Evolutionary conservation across 2,329 filamentous ascomycete genomes (phyloP), one percentile per base, ranked within the genome.

Genomic region (Thermoascus crustaceus): DNA sequence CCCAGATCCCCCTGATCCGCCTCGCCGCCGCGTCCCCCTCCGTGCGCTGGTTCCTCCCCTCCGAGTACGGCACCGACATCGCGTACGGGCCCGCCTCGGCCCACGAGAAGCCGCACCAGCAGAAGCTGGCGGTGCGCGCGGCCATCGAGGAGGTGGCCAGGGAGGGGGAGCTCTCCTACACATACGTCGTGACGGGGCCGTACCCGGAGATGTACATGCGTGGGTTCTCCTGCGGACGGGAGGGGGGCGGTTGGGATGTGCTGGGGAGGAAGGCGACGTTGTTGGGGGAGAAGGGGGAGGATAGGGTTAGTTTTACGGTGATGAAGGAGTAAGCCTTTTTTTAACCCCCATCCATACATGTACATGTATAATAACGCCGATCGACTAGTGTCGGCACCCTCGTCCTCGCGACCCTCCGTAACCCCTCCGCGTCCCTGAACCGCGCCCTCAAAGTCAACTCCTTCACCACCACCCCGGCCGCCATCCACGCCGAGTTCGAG

Each of bases 181-280:
- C 80, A 0, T 84, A 79, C 50, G 61, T 85, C 0, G 80, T 85
- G 4, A 83, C 80, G 0, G 80, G 80, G 0, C 80, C 80, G 0
- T 85, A 80, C 45, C 71, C 73, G 19, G 80, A 82, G 41, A 67
- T 80, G 52, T 83, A 70, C 61, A 63, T 82, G 29, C 55, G 49
- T 4, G 54, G 66, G 3, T 48, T 61, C n/a, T 53, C 61, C 5
- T 57, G 54, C 0, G 48, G 61, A 21, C 53, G 55, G 33, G 52
- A 61, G 21, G 57, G 65, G 0, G 80, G 81, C 2, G 71, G 71
- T 0, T 86, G 76, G 47, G 71, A 85, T 48, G 62, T 73, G 1
- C 59, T 64, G 40, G 62, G 50, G 2, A 78, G 72, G 49, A 72
- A 65, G 38, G 81, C 81, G 0, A 64, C 73, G 2, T 50, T 87